Percentiles rank a stretch among this genome's conserved stretches.
These are phyloP conservation scores for Pichia insulana DNA, from an alignment of 805 yeast species.

Conservation along the genomic window DNA sequence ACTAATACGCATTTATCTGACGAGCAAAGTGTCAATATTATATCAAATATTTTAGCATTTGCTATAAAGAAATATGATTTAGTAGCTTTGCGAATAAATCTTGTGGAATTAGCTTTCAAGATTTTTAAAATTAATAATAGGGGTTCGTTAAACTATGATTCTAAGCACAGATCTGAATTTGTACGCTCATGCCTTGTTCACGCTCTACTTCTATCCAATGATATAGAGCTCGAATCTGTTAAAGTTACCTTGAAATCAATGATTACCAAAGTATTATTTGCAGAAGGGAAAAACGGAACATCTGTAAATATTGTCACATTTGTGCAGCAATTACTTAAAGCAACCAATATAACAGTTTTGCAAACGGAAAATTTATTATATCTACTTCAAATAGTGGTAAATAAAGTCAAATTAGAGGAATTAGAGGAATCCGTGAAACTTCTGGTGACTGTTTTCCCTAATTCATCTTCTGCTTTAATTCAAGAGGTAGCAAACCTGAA, in stretches of 20 bases:
- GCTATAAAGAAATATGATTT: constrained; percentile 1
- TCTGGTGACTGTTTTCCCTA: constrained; percentile 32
- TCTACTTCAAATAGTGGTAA: constrained; percentile 26
- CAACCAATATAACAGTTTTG: constrained; percentile 7
- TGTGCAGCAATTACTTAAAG: constrained; percentile 19
- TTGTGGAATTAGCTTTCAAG: constrained; percentile 4
- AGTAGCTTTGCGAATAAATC: constrained; percentile 1
- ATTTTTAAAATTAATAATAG: constrained; percentile 21
- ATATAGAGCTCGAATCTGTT: too few species aligned
- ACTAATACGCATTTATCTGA: constrained; percentile 15
- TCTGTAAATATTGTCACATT: constrained; percentile 22
- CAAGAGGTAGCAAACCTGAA: constrained; percentile 40
- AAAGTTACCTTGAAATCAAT: constrained; percentile 11
- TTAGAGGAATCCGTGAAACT: constrained; percentile 43
- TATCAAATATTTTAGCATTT: constrained; percentile 12
- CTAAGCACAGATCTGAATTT: constrained; percentile 21
- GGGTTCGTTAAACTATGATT: constrained; percentile 16
- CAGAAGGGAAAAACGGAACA: constrained; percentile 15
- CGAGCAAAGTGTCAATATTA: constrained; percentile 21
- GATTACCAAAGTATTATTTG: constrained; percentile 22
- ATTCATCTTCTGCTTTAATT: constrained; percentile 36
- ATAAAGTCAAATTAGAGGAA: constrained; percentile 27
- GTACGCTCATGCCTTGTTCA: constrained; percentile 20
- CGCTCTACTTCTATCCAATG: constrained; percentile 10
- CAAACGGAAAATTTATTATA: constrained; percentile 19